These are phyloP conservation scores for Anaeromyces robustus DNA, from an alignment of 192 early-diverging fungal genomes.

Conservation along the genomic window DNA sequence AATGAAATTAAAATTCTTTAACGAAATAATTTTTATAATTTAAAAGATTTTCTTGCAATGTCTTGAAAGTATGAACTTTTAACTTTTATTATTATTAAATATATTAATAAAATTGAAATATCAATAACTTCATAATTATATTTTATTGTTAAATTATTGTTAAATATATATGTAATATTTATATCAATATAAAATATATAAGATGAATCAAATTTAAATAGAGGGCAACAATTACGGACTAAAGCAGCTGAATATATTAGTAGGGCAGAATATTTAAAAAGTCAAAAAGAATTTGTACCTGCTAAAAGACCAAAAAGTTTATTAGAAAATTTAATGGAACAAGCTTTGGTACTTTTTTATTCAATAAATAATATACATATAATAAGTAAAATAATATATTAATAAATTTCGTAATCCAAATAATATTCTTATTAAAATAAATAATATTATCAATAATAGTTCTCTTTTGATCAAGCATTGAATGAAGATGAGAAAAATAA, in stretches of 20 bases:
- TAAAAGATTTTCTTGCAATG: background rate
- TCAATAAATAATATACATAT: too few relatives aligned
- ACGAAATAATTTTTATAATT: background rate
- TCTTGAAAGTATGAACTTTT: background rate
- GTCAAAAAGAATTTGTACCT: background rate
- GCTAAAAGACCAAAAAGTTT: background rate
- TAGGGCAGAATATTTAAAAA: background rate
- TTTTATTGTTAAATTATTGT: too few relatives aligned
- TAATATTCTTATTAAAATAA: background rate
- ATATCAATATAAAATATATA: too few relatives aligned
- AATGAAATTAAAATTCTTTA: too few relatives aligned
- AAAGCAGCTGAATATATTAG: background rate
- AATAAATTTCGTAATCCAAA: too few relatives aligned
- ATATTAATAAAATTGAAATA: too few relatives aligned
- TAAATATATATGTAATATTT: too few relatives aligned
- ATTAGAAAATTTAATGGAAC: background rate
- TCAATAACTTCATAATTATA: too few relatives aligned
- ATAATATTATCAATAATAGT: background rate
- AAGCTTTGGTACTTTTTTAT: background rate
- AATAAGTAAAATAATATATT: too few relatives aligned
- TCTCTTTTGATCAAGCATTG: conserved; percentile 2
- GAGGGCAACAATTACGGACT: background rate
- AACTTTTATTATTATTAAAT: too few relatives aligned
- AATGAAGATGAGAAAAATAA: background rate
- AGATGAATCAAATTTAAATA: background rate